Percentiles rank a stretch among this genome's conserved stretches.
phyloP scores from a whole-genome alignment of 2,329 filamentous ascomycete genomes.

The Plenodomus biglobosus region DNA sequence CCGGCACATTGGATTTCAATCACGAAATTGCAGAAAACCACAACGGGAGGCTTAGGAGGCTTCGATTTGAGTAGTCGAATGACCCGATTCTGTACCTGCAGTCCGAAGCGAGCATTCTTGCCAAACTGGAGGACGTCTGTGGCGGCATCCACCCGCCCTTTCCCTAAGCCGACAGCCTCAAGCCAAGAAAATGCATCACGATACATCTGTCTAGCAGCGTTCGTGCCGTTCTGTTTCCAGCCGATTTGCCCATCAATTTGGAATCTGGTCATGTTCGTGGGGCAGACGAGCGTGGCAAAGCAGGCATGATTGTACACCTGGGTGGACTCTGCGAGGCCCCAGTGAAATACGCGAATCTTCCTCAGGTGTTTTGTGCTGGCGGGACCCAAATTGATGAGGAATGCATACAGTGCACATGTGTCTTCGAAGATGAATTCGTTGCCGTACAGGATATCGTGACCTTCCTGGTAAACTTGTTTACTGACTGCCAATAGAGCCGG shows the following conservation, averaged over 20 bases:
- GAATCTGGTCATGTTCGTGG: conserved; percentile 33
- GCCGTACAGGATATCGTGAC: conserved; percentile 28
- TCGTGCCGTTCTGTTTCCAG: conserved; percentile 3
- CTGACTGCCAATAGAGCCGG: conserved; percentile 33
- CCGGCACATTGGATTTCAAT: too few species aligned
- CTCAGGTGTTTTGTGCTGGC: conserved; percentile 25
- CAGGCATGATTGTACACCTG: conserved; percentile 40
- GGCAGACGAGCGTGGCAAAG: conserved; percentile 32
- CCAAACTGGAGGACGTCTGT: conserved; percentile 26
- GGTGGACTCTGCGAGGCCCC: conserved; percentile 24
- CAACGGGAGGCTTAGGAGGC: too few species aligned
- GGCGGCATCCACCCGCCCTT: conserved; percentile 32
- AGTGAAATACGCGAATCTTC: conserved; percentile 28
- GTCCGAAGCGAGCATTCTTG: background rate
- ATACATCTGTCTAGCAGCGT: conserved; percentile 34
- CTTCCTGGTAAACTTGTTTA: conserved; percentile 35
- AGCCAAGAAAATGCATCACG: conserved; percentile 43
- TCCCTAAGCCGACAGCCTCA: conserved; percentile 34
- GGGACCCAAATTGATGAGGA: conserved; percentile 36
- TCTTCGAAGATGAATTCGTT: conserved; percentile 35
- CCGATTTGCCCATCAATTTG: conserved; percentile 19
- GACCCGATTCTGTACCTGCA: too few species aligned
- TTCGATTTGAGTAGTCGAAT: too few species aligned
- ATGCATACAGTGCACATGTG: conserved; percentile 33
- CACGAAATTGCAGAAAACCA: too few species aligned